Percentiles rank a stretch among this genome's conserved stretches.
Evolutionary conservation across 2,329 filamentous ascomycete genomes (phyloP).

Genomic region (Aspergillus udagawae): DNA sequence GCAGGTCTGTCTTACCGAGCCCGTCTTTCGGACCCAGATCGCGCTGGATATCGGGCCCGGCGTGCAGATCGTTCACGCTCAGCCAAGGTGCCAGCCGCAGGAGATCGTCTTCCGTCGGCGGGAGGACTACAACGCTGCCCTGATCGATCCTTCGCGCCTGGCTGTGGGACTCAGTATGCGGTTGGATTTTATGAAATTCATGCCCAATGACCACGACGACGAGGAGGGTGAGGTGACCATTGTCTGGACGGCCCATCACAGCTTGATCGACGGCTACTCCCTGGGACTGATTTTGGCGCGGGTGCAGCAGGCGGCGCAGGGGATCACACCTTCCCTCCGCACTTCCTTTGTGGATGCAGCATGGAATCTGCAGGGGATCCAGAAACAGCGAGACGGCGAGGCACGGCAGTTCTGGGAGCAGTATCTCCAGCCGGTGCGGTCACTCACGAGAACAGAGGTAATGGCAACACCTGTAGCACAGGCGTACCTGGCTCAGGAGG

Average conservation of each 20-base stretch:
- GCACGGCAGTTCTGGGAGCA: neutral
- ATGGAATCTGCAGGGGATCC: neutral
- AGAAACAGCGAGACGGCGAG: neutral
- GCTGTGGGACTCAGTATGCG: neutral
- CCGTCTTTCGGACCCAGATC: neutral
- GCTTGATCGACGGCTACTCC: neutral
- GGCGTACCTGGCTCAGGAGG: neutral
- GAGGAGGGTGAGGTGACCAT: neutral
- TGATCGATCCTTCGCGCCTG: neutral
- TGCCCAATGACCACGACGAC: neutral
- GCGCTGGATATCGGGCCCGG: neutral
- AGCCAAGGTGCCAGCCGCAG: neutral
- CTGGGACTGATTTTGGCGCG: neutral
- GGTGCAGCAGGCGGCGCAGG: neutral
- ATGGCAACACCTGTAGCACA: neutral
- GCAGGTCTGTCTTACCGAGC: neutral
- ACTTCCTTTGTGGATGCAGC: neutral
- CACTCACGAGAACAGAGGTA: neutral
- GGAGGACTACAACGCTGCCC: neutral
- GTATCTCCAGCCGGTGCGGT: neutral
- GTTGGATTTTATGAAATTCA: neutral
- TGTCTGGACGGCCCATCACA: neutral
- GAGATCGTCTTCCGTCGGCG: neutral
- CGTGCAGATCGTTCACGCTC: neutral
- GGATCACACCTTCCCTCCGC: neutral